Base-by-base conservation (phyloP, 1,139 yeast species). In the Scheffersomyces insectosa region DNA sequence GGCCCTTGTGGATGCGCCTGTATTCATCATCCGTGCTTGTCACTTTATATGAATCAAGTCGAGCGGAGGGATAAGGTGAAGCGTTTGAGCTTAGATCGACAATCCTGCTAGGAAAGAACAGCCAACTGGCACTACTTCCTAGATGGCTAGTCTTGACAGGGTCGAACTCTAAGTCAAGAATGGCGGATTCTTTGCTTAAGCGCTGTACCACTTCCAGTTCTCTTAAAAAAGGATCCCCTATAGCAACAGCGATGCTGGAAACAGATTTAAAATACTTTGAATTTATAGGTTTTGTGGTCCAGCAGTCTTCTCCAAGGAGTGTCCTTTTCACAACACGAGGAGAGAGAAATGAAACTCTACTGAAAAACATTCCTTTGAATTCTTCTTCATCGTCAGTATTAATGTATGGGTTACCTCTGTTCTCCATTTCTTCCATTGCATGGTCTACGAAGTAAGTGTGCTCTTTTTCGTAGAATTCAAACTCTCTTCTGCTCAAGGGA, bases 271-370 rank as follows among this genome's bases (percentile, higher is more conserved):
- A 84, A 48, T 63, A 70, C 4, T 50, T 50, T 1, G 68, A 59
- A 11, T 60, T 55, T 1, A 83, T 58, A 1, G 71, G 68, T 38
- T 67, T 68, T 10, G 73, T 62, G 1, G 86, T 74, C 88, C 89
- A 83, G 40, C 79, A 80, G 47, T 74, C 77, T 38, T 80, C 83
- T 5, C 63, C 65, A 27, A 82, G 51, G 10, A 71, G 51, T 1
- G 70, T 55, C 38, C 76, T 41, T 6, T 57, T 49, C 2, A 49
- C 50, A 1, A 70, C 68, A 3, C 37, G 41, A 4, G 75, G 71
- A 3, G 45, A 44, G 2, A 46, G 42, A 39, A 64, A 71, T 8
- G 41, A 23, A 8, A 68, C 46, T 33, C 74, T 37, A 8, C 46
- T 48, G 35, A 67, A 66, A 35, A 56, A 44, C n/a, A 41, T 39